phyloP scores from a whole-genome alignment of 1,284 basidiomycete genomes.

The Trametes sp. region DNA sequence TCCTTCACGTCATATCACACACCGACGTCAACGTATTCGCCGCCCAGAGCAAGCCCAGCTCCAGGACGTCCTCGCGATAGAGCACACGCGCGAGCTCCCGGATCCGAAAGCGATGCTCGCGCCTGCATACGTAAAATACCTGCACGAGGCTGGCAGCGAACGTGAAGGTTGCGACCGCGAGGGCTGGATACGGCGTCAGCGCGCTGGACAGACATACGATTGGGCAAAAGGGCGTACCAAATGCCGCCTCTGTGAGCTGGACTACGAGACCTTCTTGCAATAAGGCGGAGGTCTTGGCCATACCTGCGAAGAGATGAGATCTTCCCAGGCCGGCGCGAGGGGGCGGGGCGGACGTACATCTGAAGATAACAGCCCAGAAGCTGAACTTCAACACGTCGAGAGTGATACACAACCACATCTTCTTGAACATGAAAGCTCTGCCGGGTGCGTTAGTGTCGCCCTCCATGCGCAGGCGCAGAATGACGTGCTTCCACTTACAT shows the following conservation, averaged over 20 bases:
- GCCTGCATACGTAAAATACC: conserved; percentile 7
- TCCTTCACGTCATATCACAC: not conserved
- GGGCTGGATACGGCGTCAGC: not conserved
- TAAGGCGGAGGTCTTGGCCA: not conserved
- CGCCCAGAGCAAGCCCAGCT: conserved; percentile 9
- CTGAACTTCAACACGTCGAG: conserved; percentile 5
- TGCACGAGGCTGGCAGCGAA: not conserved
- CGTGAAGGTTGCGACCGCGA: not conserved
- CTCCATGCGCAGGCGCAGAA: no score
- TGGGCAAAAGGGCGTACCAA: not conserved
- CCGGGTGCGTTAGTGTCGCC: not conserved
- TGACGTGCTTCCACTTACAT: no score
- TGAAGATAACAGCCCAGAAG: conserved; percentile 6
- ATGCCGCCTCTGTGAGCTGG: not conserved
- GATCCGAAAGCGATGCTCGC: conserved; percentile 5
- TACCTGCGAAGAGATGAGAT: not conserved
- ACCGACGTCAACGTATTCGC: conserved; percentile 1
- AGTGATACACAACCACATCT: not conserved
- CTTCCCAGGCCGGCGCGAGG: no score
- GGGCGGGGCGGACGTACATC: not conserved
- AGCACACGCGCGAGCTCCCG: not conserved
- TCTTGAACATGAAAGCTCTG: conserved; percentile 10
- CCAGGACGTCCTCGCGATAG: conserved; percentile 4
- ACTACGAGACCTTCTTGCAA: not conserved
- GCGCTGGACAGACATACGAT: no score